A percentile compares a stretch with the other conserved stretches of the same genome.
Conservation (phyloP, 768 basidiomycete genomes). For the Serendipita sp. region DNA sequence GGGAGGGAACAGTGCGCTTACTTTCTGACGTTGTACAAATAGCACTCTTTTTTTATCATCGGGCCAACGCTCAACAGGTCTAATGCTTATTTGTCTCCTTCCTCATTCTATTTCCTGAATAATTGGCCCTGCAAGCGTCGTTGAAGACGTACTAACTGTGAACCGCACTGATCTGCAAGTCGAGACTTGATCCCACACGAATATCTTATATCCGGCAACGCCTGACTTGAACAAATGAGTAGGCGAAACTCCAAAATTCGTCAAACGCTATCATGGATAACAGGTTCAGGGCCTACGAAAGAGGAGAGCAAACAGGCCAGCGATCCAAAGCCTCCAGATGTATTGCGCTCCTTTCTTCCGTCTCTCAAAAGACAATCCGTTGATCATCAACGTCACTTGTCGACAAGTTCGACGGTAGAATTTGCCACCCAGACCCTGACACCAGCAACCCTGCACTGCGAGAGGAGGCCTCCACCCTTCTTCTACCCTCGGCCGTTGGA, state of each 20-base stretch:
- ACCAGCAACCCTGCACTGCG: not conserved
- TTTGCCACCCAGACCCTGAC: not conserved
- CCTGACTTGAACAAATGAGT: too few relatives aligned
- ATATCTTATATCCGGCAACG: too few relatives aligned
- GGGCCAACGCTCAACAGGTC: too few relatives aligned
- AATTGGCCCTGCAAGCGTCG: too few relatives aligned
- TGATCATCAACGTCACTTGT: too few relatives aligned
- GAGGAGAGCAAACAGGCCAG: not conserved
- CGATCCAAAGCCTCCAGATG: not conserved
- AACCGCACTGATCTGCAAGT: too few relatives aligned
- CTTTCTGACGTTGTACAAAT: not conserved
- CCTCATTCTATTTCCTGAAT: too few relatives aligned
- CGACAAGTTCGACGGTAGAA: not conserved
- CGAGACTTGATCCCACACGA: too few relatives aligned
- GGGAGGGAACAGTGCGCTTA: not conserved
- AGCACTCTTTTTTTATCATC: not conserved
- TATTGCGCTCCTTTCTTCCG: not conserved
- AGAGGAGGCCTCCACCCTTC: not conserved
- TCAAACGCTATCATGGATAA: not conserved
- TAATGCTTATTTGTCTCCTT: too few relatives aligned
- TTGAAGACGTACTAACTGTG: too few relatives aligned
- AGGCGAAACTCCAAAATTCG: too few relatives aligned
- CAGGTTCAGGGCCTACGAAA: not conserved
- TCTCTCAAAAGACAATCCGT: not conserved
- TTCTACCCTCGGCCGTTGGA: not conserved